Base-by-base conservation (phyloP, 352 stramenopile species). In the Phytophthora sp. region DNA sequence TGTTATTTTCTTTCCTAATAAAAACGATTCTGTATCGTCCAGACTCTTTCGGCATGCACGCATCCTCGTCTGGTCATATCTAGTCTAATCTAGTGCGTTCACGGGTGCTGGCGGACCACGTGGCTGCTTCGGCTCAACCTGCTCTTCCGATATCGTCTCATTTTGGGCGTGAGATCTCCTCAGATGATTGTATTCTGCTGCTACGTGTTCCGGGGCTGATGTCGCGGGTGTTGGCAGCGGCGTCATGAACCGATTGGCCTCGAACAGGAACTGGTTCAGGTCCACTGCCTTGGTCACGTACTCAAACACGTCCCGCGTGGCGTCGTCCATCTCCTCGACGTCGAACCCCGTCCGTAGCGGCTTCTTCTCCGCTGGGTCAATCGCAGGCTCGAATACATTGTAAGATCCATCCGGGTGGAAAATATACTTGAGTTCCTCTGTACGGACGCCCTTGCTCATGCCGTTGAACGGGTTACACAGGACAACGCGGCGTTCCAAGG, bases 401-500 rank as follows among this genome's bases (percentile, higher is more conserved):
- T 81, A 91, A 16, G 76, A 80, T 12, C 79, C 73, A 50, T 91
- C 80, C 0, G 78, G 70, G 39, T 84, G 81, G 71, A 85, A 91
- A n/a, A 85, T 74, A 67, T 86, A 91, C 74, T 91, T 91, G 66
- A 79, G 69, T 39, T 86, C 71, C 54, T 91, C 80, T 0, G 82
- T 91, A 26, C 78, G 79, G 8, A 84, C 77, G 15, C 80, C 80
- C 63, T 89, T 87, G 38, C 71, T 89, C 66, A 85, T 79, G 18
- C 82, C 79, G 47, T 88, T 80, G 70, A 91, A 91, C 27, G 82
- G 80, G 46, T 91, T 91, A 51, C 82, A 91, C 63, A 89, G 42
- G 33, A 91, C 50, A 16, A 88, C 80, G 20, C 72, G 78, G 7
- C 82, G 82, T 13, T 83, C 77, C 18, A 70, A 38, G 2, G 44